Base-by-base conservation (phyloP, 2,329 filamentous ascomycete species). In the Karstenula rhodostoma region DNA sequence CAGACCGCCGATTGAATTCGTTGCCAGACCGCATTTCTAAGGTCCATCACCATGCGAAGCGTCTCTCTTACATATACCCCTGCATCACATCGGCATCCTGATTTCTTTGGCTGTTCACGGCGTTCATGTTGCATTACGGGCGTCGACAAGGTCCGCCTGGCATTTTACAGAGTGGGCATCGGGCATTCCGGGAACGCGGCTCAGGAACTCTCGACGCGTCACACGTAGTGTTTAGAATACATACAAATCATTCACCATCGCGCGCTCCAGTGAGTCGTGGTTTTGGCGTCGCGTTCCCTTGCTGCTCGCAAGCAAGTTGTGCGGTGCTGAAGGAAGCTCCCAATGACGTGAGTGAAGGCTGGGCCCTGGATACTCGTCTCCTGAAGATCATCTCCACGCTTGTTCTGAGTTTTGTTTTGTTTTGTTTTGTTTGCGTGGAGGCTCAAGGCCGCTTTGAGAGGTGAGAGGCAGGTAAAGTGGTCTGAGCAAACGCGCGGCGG, bases 1-100 rank as follows among this genome's bases (percentile, higher is more conserved):
- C 15, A 57, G 44, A 33, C 58, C 49, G 15, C 53, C 35, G 19
- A 56, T 63, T 15, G 49, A 62, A 29, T 58, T 60, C 50, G 44
- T 58, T 19, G 58, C 57, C 2, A 27, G 29, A 32, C 61, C 55
- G 10, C 56, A 52, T 22, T 58, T 57, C 42, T 63, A 52, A 43
- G 27, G 19, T 23, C 23, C 43, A 12, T 4, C 2, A 4, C 15
- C 25, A 29, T 1, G 37, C 42, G 25, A 22, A 51, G 33, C 22
- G 22, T 15, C 10, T 9, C 51, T 27, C 10, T 43, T 35, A 40
- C 22, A 43, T 48, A 56, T 56, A 60, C 53, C 56, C 55, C 50
- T 27, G 49, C 59, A 58, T 61, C 43, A 27, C 42, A 25, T 27
- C 27, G 29, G 27, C 22, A 51, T 42, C 37, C 27, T 32, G 33